These are phyloP conservation scores for Umbelopsis vinacea DNA, from an alignment of 192 early-diverging fungal species.

Conservation along the genomic window DNA sequence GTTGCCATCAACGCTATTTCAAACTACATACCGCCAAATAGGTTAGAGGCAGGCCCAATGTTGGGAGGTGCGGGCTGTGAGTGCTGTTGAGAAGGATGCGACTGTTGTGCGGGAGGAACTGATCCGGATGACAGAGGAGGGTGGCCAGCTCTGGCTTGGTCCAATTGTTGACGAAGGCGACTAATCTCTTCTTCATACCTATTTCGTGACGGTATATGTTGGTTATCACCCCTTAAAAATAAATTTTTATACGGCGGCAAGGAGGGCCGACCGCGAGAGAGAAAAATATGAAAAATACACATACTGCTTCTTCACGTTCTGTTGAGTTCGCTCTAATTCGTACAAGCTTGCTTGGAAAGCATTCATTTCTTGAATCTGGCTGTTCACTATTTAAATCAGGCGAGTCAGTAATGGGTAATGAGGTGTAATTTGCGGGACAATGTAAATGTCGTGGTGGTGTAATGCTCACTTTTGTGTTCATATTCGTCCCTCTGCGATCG, in stretches of 20 bases:
- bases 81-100: constrained; percentile 41
- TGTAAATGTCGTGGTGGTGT: too few relatives aligned
- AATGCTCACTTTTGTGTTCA: constrained; percentile 80
- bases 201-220: background rate
- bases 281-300: background rate
- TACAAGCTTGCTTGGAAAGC: constrained; percentile 75
- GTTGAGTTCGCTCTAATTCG: constrained; percentile 85
- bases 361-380: constrained; percentile 82
- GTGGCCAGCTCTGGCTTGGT: constrained; percentile 55
- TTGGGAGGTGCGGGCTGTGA: constrained; percentile 64
- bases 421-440: background rate
- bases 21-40: constrained; percentile 48
- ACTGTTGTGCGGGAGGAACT: constrained; percentile 11
- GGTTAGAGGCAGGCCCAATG: constrained; percentile 66
- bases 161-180: constrained; percentile 83
- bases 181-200: constrained; percentile 85
- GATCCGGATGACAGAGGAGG: constrained; percentile 22
- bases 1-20: background rate
- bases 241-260: background rate
- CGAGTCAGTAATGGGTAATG: background rate
- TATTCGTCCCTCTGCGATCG: constrained; percentile 85
- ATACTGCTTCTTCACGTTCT: constrained; percentile 80
- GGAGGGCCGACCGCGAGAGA: background rate
- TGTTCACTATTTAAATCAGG: constrained; percentile 53
- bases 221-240: background rate